Evolutionary conservation across 352 stramenopile genomes (phyloP), one percentile per base, ranked within the genome.

Genomic region (Phytophthora hybrid): DNA sequence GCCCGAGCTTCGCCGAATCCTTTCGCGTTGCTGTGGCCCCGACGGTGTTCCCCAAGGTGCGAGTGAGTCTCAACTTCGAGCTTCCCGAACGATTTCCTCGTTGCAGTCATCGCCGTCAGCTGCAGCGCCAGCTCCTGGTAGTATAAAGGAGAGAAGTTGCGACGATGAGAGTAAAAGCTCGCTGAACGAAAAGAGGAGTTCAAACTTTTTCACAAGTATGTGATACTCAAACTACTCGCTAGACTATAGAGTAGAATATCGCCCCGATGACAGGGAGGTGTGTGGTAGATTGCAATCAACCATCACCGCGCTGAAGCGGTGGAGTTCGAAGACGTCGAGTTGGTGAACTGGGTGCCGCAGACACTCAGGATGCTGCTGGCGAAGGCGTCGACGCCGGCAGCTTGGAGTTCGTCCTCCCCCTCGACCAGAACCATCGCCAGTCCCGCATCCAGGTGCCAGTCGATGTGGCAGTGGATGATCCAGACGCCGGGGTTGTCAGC

Each of bases 401-500:
- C 34, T 39, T 70, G 61, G 5, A 82, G 37, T 23, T 73, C 57
- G 1, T 66, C 52, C 37, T 76, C 67, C 1, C 72, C 67, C 9
- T 76, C 72, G 21, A 79, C 72, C 4, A 79, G 54, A 8, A 79
- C 23, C 67, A 77, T 80, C 0, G 74, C 60, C 21, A 81, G 44
- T 18, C 78, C 78, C n/a, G 57, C 65, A 23, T 57, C 72, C 55
- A 82, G 34, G 54, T 83, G 73, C 63, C 69, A 80, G 3, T 80
- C 73, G 26, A 83, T 77, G 57, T 85, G 79, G 63, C 79, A 83
- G 63, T 85, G 79, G 21, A 85, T 16, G 51, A 80, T 62, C 73
- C 76, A 85, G 3, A 74, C 79, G 2, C 79, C 73, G 5, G 69
- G 59, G 51, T 76, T 83, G 67, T 83, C 66, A 1, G 76, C 69